Base-by-base conservation (phyloP, 768 basidiomycete genomes). In the Sporobolomyces phaffii region DNA sequence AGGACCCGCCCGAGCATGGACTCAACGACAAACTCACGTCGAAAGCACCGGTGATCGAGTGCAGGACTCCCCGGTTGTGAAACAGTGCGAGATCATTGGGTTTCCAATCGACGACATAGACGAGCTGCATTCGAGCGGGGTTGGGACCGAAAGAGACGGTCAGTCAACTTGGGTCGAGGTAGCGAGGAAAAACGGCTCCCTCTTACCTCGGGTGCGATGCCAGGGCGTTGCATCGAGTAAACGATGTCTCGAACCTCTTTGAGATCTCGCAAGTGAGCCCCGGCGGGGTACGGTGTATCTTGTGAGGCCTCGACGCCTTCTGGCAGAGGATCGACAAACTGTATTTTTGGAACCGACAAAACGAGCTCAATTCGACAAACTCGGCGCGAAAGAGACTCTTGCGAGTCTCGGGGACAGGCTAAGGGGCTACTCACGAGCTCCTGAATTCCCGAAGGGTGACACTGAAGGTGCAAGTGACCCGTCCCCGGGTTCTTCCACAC, bases 401-500 rank as follows among this genome's bases (percentile, higher is more conserved):
- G n/a, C n/a, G n/a, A n/a, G n/a, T n/a, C n/a, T n/a, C n/a, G n/a
- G n/a, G n/a, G n/a, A n/a, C n/a, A n/a, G n/a, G n/a, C n/a, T n/a
- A n/a, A n/a, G n/a, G n/a, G n/a, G n/a, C n/a, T n/a, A n/a, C 60
- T 24, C 11, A 69, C 61, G 17, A 73, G 36, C 36, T 57, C 50
- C 2, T 69, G 34, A 4, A 73, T 38, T 7, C 68, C 73, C 17
- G 60, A 61, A 9, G 73, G 91, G 76, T 94, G 92, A 6, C 94
- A 91, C 75, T 97, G 85, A 79, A 93, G 86, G 76, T 93, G 89
- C 26, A 97, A 82, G 2, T 80, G 80, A 29, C 86, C 85, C 17
- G 91, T 94, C 11, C 84, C 83, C 1, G 91, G 90, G 78, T 93
- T 94, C 81, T 93, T 93, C 92, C 92, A 94, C 10, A 87, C 76